Base-by-base conservation (phyloP, 2,329 filamentous ascomycete genomes). In the Hypoxylon sp. region DNA sequence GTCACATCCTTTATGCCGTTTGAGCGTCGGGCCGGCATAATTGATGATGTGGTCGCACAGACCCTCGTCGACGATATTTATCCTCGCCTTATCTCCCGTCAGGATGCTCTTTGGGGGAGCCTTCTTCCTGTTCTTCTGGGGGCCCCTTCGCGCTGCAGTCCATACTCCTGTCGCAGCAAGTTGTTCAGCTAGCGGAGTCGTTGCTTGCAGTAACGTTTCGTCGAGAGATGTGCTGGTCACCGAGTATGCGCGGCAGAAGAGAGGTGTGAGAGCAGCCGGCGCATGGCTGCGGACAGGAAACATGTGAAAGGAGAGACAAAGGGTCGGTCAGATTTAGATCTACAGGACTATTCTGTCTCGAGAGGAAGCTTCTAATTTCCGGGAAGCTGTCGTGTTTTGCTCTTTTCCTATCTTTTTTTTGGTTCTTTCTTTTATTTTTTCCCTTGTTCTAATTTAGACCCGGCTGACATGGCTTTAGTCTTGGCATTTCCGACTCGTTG, bases 1-100 rank as follows among this genome's bases (percentile, higher is more conserved):
- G 68, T 96, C 92, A 75, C 93, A 92, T 50, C 91, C 90, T 46
- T 80, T 78, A 73, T 95, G 88, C 40, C 85, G 83, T 27, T 85
- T 77, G 15, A 98, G 81, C 2, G 86, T 86, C 1, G 83, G 82
- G 2, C 83, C 85, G n/a, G 96, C 76, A 58, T 90, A 90, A 5
- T 84, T 72, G 41, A 96, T 67, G 11, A 90, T 77, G 66, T 94
- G 87, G 69, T 92, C 77, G 63, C 83, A 85, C 13, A 88, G 75
- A 29, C 73, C 64, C 11, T 81, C 74, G 66, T 77, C 78, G 13
- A 83, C 77, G 20, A 88, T 72, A 62, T 88, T 83, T 31, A 87
- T 74, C 18, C 85, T 70, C 15, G 73, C 54, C 52, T 69, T 74
- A 54, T 80, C 78, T 35, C 57, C 73, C 15, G 23, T 33, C 1